Conservation (phyloP, 805 yeast genomes). For the Deakozyma indianensis region DNA sequence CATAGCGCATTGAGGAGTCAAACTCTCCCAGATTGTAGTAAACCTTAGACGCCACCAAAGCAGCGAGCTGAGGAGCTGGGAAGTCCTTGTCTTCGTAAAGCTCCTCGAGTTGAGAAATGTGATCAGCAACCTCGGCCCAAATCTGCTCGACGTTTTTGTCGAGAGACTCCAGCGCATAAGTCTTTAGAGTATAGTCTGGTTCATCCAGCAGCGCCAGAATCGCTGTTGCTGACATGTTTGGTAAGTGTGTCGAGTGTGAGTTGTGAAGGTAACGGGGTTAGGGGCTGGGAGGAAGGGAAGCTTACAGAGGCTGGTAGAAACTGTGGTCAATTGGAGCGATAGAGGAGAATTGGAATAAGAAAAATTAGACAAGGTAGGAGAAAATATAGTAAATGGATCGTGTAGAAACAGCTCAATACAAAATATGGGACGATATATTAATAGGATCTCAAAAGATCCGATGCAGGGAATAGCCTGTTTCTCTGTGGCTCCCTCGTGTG, state of each 20-base stretch:
- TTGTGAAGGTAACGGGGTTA: neutral
- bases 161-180: conserved; percentile 72
- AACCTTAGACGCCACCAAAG: conserved; percentile 81
- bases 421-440: too few species aligned
- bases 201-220: conserved; percentile 81
- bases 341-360: too few species aligned
- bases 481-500: too few species aligned
- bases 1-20: conserved; percentile 77
- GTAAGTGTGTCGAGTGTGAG: neutral
- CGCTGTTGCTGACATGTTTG: conserved; percentile 58
- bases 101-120: conserved; percentile 76
- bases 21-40: conserved; percentile 89
- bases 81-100: conserved; percentile 74
- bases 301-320: too few species aligned
- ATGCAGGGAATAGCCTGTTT: too few species aligned
- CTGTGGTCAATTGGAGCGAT: neutral
- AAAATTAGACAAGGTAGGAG: too few species aligned
- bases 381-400: too few species aligned
- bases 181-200: conserved; percentile 59
- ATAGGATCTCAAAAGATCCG: too few species aligned
- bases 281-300: neutral
- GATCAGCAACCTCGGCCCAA: conserved; percentile 96
- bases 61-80: conserved; percentile 69
- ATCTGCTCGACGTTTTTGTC: conserved; percentile 75
- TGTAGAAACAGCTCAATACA: too few species aligned